Percentiles rank a stretch among this genome's conserved stretches.
Conservation (phyloP, 1,139 yeast species). For the Sugiyamaella grinbergsii region DNA sequence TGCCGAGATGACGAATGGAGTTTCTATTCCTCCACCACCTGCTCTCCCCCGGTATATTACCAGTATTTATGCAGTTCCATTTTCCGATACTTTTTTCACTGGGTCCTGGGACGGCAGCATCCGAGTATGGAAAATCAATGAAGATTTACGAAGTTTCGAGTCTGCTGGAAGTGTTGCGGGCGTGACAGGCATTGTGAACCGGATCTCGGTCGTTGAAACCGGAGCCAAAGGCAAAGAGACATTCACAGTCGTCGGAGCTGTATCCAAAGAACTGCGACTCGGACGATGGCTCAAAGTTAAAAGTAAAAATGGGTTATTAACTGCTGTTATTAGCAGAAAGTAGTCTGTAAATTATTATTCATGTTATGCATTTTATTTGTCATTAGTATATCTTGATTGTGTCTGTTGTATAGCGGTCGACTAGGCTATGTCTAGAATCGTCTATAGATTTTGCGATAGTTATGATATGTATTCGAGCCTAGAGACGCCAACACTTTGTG, state of each 20-base stretch:
- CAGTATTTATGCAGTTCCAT: constrained; percentile 83
- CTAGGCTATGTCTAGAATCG: constrained; percentile 11
- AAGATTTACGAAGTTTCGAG: constrained; percentile 61
- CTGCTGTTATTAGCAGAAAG: constrained; percentile 13
- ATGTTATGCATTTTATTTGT: constrained; percentile 11
- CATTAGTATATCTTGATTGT: too few relatives aligned
- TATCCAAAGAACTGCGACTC: constrained; percentile 81
- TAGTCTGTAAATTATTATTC: constrained; percentile 18
- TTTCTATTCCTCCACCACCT: constrained; percentile 57
- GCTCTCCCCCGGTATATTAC: constrained; percentile 86
- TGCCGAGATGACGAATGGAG: constrained; percentile 47
- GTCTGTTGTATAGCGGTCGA: too few relatives aligned
- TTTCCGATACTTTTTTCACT: constrained; percentile 75
- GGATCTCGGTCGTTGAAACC: constrained; percentile 65
- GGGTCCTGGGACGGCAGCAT: constrained; percentile 86
- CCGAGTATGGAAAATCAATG: constrained; percentile 74
- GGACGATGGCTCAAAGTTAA: constrained; percentile 69
- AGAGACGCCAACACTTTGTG: not conserved
- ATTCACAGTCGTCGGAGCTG: constrained; percentile 62
- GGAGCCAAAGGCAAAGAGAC: constrained; percentile 51
- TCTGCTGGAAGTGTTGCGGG: constrained; percentile 57
- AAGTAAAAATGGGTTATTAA: constrained; percentile 36
- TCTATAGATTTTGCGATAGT: too few relatives aligned
- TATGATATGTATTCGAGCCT: not conserved
- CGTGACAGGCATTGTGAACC: constrained; percentile 72